Percentiles rank a stretch among this genome's conserved stretches.
These are phyloP conservation scores for Litsea cubeba DNA, from an alignment of 164 flowering plant genomes.

Conservation along the genomic window DNA sequence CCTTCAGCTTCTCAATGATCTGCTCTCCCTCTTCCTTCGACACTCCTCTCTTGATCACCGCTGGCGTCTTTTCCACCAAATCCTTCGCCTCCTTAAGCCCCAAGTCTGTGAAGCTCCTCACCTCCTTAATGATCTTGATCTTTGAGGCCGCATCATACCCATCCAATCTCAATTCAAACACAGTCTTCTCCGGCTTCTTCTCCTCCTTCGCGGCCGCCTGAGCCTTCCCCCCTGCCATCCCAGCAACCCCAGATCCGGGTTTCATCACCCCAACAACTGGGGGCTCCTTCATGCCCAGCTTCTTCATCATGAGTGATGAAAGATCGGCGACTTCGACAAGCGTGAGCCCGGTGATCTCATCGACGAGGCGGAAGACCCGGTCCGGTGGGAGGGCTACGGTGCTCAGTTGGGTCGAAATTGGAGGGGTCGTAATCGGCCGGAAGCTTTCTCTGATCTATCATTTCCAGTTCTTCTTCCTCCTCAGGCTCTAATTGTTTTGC, in stretches of 20 bases:
- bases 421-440: constrained; percentile 88
- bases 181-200: constrained; percentile 71
- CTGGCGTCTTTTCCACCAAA: constrained; percentile 75
- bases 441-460: constrained; percentile 74
- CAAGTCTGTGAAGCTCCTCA: constrained; percentile 70
- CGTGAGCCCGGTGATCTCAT: constrained; percentile 69
- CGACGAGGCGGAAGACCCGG: constrained; percentile 80
- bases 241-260: constrained; percentile 38
- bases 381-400: constrained; percentile 88
- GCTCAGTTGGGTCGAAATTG: constrained; percentile 78
- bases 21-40: constrained; percentile 76
- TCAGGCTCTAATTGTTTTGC: constrained; percentile 24
- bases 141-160: constrained; percentile 70
- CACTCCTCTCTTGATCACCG: constrained; percentile 65
- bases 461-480: constrained; percentile 55
- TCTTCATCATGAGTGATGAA: constrained; percentile 66
- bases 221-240: constrained; percentile 21
- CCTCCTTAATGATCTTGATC: constrained; percentile 76
- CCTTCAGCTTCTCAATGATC: constrained; percentile 76
- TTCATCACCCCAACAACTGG: constrained; percentile 68
- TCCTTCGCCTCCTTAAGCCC: constrained; percentile 89
- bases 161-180: constrained; percentile 66
- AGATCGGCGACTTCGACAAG: constrained; percentile 53
- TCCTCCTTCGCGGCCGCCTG: constrained; percentile 52
- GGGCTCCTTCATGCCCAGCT: constrained; percentile 55